Base-by-base conservation (phyloP, 495 filamentous ascomycete species). In the Gamarada debralockiae region DNA sequence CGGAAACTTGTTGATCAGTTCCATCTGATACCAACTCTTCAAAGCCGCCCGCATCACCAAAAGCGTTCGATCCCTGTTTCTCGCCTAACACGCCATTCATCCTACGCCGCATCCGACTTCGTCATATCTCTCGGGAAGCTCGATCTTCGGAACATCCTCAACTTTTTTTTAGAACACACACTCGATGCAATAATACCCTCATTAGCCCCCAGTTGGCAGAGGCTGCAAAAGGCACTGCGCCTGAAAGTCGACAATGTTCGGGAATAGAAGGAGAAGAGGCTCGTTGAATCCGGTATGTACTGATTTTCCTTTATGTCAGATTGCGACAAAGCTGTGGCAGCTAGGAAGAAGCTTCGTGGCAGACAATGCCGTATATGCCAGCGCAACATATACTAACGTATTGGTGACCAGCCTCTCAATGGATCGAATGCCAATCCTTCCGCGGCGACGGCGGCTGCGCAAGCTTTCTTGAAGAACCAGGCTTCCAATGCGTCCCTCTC, bases 391-490 rank as follows among this genome's bases (percentile, higher is more conserved):
- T 44, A 40, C 63, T 62, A 57, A 61, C 39, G 45, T 60, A 24
- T 62, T 48, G 27, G 34, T 27, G 43, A 63, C 53, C 56, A 86
- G 80, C 80, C 83, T 50, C 69, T 83, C 39, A 83, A 79, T 53
- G 67, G 74, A 34, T 68, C 77, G 31, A 78, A 80, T 34, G 81
- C 85, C 31, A 82, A 84, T 61, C 79, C 87, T 41, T 82, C 84
- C 53, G 86, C 86, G 25, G 75, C 89, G 24, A 79, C 82, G 29
- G 90, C 90, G 51, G 91, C 91, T 46, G 80, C 78, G 58, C 81
- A 86, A 71, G 91, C 90, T 53, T 95, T 92, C 71, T 79, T 86
- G 53, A 76, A 74, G 56, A 80, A 82, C 60, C 78, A 79, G 68
- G 69, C 81, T 33, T 80, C 83, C 43, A 80, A 80, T 62, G 74